Percentiles rank a stretch among this genome's conserved stretches.
These are phyloP conservation scores for Venturia carpophila DNA, from an alignment of 2,329 filamentous ascomycete genomes.

Conservation along the genomic window DNA sequence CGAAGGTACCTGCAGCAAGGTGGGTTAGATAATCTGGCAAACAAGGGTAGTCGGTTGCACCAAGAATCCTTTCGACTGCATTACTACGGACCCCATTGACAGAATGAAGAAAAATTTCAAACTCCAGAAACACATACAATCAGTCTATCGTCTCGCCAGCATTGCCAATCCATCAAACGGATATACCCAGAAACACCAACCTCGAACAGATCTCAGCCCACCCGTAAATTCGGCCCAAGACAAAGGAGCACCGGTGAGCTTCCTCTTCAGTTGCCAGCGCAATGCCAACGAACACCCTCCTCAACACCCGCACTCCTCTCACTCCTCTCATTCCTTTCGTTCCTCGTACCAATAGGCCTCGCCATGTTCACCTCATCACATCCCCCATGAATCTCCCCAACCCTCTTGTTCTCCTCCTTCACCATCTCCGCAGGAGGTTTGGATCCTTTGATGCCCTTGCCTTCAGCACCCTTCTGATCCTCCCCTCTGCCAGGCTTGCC, in stretches of 20 bases:
- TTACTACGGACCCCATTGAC: too few species aligned
- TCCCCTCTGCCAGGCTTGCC: not conserved
- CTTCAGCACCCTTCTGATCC: not conserved
- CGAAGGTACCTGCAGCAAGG: too few species aligned
- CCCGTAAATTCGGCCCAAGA: too few species aligned
- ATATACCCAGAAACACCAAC: not conserved
- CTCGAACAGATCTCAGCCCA: not conserved
- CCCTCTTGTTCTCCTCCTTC: conserved; percentile 5
- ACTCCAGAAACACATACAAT: not conserved
- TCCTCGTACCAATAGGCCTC: not conserved
- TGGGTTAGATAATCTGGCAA: too few species aligned
- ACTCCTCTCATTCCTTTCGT: not conserved
- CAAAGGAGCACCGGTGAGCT: too few species aligned
- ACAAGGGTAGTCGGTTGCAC: too few species aligned
- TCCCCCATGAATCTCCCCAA: not conserved
- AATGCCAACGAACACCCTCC: not conserved
- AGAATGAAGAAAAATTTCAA: not conserved
- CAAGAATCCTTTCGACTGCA: too few species aligned
- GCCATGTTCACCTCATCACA: not conserved
- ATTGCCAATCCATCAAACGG: not conserved
- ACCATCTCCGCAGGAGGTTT: not conserved
- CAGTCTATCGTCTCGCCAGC: not conserved
- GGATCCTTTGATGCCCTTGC: not conserved
- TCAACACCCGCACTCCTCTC: not conserved
- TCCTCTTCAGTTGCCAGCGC: too few species aligned